Base-by-base conservation (phyloP, 2,329 filamentous ascomycete genomes). In the Phialemonium atrogriseum region DNA sequence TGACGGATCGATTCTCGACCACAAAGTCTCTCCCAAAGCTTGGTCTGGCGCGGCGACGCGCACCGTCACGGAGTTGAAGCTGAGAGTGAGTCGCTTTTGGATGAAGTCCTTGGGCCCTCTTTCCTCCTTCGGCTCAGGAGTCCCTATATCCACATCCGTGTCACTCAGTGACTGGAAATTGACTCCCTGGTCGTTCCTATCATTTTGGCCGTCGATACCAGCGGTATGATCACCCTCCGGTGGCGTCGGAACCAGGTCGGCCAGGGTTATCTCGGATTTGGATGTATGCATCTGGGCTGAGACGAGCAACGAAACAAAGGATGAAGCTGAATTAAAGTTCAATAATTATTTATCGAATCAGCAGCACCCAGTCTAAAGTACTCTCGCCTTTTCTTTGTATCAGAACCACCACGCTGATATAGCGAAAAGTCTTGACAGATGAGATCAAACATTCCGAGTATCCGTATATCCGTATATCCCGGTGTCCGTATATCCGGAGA, bases 41-140 rank as follows among this genome's bases (percentile, higher is more conserved):
- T 52, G 48, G 44, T 56, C 53, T 3, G 53, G 50, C 10, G 54
- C 53, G 5, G 47, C 52, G 1, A 58, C 56, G 24, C 42, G 41
- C 8, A 59, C 50, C 18, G 43, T 56, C 8, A 59, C 27, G 35
- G 51, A 37, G 5, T 53, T 46, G 30, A 58, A 59, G 1, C 55
- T 58, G 6, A 59, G 38, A 2, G 54, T 58, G 19, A 58, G 31
- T 20, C 45, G 40, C 33, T 59, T 58, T 7, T 41, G 46, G 30
- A 51, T n/a, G 7, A 13, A 7, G 12, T 29, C 27, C 4, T 24
- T 15, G 3, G 10, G 10, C 18, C 10, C 8, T 27, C 24, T 8
- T 27, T 27, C 24, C 8, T 10, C 24, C 8, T 15, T n/a, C n/a
- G 21, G 9, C 9, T 9, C 9, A 23, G 21, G 9, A 23, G 9